phyloP scores from a whole-genome alignment of 306 rosid genomes.

The Abrus precatorius region DNA sequence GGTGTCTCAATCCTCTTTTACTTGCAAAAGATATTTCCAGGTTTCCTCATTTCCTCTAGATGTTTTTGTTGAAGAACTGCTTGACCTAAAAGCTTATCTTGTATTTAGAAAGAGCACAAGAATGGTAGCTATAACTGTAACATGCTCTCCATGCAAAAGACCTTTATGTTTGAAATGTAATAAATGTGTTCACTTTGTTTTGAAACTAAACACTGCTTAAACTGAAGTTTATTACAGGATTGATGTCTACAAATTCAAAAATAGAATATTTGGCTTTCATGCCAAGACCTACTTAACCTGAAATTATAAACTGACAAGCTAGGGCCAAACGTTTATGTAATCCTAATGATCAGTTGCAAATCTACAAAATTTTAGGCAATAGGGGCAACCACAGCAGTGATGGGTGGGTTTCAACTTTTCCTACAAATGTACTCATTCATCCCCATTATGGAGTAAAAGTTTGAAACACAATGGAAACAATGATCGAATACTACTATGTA shows the following conservation, averaged over 20 bases:
- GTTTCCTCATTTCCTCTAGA: constrained; percentile 55
- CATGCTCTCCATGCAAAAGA: constrained; percentile 16
- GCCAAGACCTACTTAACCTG: neutral
- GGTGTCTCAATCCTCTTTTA: constrained; percentile 95
- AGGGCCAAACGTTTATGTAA: neutral
- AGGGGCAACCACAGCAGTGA: neutral
- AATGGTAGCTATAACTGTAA: constrained; percentile 26
- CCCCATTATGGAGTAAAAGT: neutral
- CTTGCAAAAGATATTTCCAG: constrained; percentile 97
- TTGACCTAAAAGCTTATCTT: constrained; percentile 19
- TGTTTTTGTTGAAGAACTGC: constrained; percentile 29
- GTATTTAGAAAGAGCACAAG: constrained; percentile 11
- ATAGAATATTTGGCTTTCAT: neutral
- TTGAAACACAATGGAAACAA: constrained; percentile 23
- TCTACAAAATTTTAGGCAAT: neutral
- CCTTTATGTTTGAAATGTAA: constrained; percentile 11
- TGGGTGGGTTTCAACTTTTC: neutral
- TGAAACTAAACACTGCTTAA: constrained; percentile 16
- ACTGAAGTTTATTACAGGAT: constrained; percentile 22
- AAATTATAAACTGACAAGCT: neutral
- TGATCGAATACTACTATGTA: neutral
- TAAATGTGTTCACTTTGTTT: constrained; percentile 24
- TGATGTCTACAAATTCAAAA: constrained; percentile 31
- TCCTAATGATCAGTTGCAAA: neutral
- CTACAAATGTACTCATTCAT: neutral